Conservation (phyloP, 1,284 basidiomycete species). For the Boletus holoroseus region DNA sequence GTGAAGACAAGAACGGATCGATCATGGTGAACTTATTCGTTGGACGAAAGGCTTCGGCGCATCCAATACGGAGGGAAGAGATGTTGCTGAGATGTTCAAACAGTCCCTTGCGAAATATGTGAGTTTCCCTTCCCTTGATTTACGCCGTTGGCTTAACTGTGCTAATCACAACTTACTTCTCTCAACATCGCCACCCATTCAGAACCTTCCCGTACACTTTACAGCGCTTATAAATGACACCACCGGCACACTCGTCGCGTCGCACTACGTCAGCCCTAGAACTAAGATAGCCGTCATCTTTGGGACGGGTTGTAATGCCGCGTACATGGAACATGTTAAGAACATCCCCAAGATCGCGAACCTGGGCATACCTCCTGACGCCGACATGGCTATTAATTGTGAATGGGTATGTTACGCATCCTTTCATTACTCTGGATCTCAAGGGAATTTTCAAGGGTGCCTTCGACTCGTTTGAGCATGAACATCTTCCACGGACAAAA, state of each 20-base stretch:
- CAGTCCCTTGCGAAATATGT: constrained; percentile 74
- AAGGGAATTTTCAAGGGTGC: constrained; percentile 61
- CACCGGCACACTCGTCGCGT: constrained; percentile 94
- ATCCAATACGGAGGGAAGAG: constrained; percentile 84
- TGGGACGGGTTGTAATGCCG: constrained; percentile 97
- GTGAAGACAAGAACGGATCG: constrained; percentile 81
- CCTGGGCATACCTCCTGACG: constrained; percentile 64
- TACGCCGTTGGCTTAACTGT: not conserved
- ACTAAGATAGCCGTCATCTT: constrained; percentile 96
- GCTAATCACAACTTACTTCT: not conserved
- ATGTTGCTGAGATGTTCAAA: constrained; percentile 91
- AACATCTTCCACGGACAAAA: constrained; percentile 90
- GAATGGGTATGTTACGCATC: constrained; percentile 65
- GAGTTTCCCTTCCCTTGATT: constrained; percentile 24
- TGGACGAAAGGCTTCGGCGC: constrained; percentile 99
- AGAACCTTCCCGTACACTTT: constrained; percentile 71
- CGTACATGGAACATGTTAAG: constrained; percentile 87
- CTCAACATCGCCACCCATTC: not conserved
- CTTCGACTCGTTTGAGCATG: constrained; percentile 94
- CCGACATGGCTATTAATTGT: constrained; percentile 94
- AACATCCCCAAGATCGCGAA: constrained; percentile 75
- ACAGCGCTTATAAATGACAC: constrained; percentile 95
- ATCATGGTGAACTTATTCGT: constrained; percentile 91
- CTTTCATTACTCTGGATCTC: not conserved
- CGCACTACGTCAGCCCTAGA: constrained; percentile 87